Conservation (phyloP, 2,329 filamentous ascomycete genomes). For the Graphilbum ipis-grandicollis region DNA sequence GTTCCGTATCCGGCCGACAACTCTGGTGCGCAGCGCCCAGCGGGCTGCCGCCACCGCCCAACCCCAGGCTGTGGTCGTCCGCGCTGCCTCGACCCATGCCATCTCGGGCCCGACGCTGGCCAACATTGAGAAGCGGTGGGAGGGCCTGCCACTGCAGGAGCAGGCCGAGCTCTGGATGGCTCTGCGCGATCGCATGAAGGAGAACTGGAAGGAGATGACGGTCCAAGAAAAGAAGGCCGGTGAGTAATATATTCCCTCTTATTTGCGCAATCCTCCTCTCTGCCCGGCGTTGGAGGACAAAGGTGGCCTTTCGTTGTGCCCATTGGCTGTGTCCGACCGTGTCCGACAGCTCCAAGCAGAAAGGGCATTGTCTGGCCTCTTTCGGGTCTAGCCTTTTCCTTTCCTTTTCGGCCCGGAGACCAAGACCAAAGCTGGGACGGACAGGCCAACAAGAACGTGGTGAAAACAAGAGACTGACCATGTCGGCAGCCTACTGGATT, state of each 20-base stretch:
- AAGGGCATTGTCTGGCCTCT: too few species aligned
- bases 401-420: too few species aligned
- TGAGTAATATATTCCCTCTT: slow-evolving; percentile 33
- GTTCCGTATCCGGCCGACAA: slow-evolving; percentile 36
- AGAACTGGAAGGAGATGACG: slow-evolving; percentile 88
- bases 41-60: slow-evolving; percentile 14
- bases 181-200: slow-evolving; percentile 96
- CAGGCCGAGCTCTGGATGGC: slow-evolving; percentile 99
- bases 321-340: too few species aligned
- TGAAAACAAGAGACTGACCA: too few species aligned
- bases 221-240: slow-evolving; percentile 97
- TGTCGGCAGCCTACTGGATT: slow-evolving; percentile 99
- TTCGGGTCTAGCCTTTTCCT: too few species aligned
- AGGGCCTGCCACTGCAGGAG: slow-evolving; percentile 93
- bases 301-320: too few species aligned
- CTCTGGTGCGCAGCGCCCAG: slow-evolving; percentile 29
- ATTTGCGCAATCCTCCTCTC: too few species aligned
- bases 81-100: slow-evolving; percentile 59
- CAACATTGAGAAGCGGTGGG: slow-evolving; percentile 99
- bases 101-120: slow-evolving; percentile 95
- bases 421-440: too few species aligned
- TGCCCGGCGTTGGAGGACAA: too few species aligned
- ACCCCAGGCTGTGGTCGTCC: slow-evolving; percentile 24
- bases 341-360: too few species aligned
- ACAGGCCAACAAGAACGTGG: too few species aligned